Percentiles rank a stretch among this genome's conserved stretches.
Evolutionary conservation across 208 protist species (phyloP).

Genomic region (Leishmania aethiopica): DNA sequence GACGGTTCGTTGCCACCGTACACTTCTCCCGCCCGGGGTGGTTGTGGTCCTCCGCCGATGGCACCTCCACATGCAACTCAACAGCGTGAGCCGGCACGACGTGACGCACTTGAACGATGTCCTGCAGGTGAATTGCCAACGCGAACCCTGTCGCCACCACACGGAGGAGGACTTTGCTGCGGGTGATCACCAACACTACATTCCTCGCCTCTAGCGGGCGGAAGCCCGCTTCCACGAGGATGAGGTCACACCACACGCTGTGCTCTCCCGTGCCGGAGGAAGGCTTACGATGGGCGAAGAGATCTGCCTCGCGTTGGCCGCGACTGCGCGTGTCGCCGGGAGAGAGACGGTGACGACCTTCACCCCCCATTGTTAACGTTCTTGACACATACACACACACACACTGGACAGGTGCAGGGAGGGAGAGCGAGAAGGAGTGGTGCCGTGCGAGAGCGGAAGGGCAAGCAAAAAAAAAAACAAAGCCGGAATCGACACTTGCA

Average conservation of each 20-base stretch:
- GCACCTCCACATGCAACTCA: slow-evolving; percentile 36
- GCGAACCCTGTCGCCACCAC: slow-evolving; percentile 58
- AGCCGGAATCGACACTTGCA: too few relatives aligned
- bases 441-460: neutral
- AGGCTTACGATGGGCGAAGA: neutral
- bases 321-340: slow-evolving; percentile 9
- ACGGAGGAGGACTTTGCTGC: slow-evolving; percentile 43
- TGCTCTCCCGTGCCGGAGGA: slow-evolving; percentile 10
- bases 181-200: slow-evolving; percentile 44
- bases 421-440: neutral
- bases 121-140: slow-evolving; percentile 36
- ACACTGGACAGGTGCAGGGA: neutral
- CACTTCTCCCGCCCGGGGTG: neutral
- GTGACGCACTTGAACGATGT: slow-evolving; percentile 30
- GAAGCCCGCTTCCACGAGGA: slow-evolving; percentile 50
- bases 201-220: slow-evolving; percentile 42
- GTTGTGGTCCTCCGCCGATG: neutral
- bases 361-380: neutral
- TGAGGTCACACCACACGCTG: slow-evolving; percentile 49
- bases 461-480: neutral
- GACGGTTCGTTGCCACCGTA: slow-evolving; percentile 1
- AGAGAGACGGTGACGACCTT: neutral
- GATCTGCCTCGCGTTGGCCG: slow-evolving; percentile 9
- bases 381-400: neutral
- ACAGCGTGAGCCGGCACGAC: slow-evolving; percentile 19